Conservation (phyloP, 2,329 filamentous ascomycete genomes). For the Diaporthe aspalathi region DNA sequence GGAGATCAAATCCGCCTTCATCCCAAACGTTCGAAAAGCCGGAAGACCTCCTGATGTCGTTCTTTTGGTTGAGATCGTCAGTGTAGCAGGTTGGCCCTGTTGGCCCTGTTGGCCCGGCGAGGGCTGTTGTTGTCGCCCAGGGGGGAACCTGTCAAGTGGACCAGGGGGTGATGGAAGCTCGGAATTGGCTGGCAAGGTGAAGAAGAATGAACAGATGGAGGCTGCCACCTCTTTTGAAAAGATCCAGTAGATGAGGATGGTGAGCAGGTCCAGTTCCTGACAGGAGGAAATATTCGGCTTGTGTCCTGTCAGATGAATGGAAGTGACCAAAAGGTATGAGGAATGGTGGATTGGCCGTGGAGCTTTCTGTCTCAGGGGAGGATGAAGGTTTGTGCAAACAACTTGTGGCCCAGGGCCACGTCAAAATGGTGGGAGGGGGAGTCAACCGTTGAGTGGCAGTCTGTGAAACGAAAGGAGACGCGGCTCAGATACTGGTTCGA, state of each 20-base stretch:
- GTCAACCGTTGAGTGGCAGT: neutral
- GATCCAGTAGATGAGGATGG: neutral
- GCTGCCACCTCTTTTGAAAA: neutral
- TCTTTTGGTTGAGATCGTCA: neutral
- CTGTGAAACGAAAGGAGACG: neutral
- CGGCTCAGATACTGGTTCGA: neutral
- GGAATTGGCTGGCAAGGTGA: neutral
- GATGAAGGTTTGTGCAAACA: neutral
- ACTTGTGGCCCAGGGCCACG: neutral
- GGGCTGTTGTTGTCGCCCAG: neutral
- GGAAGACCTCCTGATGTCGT: neutral
- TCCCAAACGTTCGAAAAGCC: too few species aligned
- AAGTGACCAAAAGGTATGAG: too few species aligned
- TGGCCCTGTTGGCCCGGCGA: neutral
- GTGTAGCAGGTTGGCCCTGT: neutral
- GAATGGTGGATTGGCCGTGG: neutral
- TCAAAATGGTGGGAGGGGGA: neutral
- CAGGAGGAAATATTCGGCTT: neutral
- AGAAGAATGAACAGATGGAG: neutral
- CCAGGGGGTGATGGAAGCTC: neutral
- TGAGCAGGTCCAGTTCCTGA: neutral
- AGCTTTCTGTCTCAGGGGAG: neutral
- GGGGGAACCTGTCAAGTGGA: neutral
- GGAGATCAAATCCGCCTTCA: neutral
- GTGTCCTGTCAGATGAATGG: neutral